phyloP scores from a whole-genome alignment of 108 stramenopile species.

The Licmophora abbreviata region DNA sequence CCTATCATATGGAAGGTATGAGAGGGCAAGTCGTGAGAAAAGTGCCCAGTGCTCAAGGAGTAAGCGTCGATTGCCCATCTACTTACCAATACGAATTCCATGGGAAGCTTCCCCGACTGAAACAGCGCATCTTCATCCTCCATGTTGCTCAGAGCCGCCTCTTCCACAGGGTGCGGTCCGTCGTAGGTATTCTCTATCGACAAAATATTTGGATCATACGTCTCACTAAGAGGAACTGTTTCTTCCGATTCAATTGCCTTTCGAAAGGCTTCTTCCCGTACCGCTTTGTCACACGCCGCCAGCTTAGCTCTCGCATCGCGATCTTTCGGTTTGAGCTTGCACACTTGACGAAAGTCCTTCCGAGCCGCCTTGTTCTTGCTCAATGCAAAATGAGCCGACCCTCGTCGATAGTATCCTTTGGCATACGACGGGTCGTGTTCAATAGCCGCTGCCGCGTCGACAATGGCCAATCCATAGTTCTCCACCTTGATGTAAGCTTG shows the following conservation, averaged over 20 bases:
- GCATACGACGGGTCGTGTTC: conserved; percentile 84
- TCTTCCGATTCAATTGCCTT: conserved; percentile 87
- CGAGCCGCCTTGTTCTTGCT: conserved; percentile 88
- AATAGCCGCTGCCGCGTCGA: conserved; percentile 86
- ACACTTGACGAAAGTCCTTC: conserved; percentile 84
- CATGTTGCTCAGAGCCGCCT: conserved; percentile 21
- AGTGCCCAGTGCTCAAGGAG: not conserved
- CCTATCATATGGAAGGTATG: conserved; percentile 15
- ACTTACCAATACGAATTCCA: conserved; percentile 84
- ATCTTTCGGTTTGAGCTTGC: conserved; percentile 77
- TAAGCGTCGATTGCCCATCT: no score
- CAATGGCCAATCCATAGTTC: conserved; percentile 92
- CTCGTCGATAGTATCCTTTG: conserved; percentile 97
- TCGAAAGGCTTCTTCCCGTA: conserved; percentile 84
- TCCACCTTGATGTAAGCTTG: conserved; percentile 93
- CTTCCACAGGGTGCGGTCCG: conserved; percentile 89
- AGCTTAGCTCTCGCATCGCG: conserved; percentile 81
- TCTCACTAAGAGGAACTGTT: conserved; percentile 64
- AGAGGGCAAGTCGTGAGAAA: conserved; percentile 1
- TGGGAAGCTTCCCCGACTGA: conserved; percentile 69
- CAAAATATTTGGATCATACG: conserved; percentile 54
- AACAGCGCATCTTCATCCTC: conserved; percentile 59
- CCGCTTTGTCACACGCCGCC: conserved; percentile 83
- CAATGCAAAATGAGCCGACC: conserved; percentile 92
- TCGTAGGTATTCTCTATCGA: conserved; percentile 64